Base-by-base conservation (phyloP, 2,329 filamentous ascomycete species). In the Lachnellula suecica region DNA sequence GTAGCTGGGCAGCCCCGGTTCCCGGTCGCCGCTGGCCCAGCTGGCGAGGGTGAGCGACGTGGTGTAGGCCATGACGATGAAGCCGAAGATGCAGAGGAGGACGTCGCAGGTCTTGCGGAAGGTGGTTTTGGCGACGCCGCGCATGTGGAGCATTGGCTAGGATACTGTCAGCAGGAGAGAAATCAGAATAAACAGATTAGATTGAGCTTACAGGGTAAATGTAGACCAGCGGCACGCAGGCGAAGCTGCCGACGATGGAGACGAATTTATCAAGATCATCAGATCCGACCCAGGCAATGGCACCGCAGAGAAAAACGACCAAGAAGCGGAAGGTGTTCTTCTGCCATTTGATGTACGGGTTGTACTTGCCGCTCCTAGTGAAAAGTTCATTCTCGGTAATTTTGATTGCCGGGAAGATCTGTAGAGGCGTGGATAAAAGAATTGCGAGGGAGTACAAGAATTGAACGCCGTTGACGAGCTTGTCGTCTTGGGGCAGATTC, bases 391-490 rank as follows among this genome's bases (percentile, higher is more conserved):
- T 96, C 72, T 96, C 92, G 29, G 90, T 91, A 66, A 99, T 99
- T 67, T 93, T 88, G 65, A 99, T 97, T 40, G 94, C 94, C 0
- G 94, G 94, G 78, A 97, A 99, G 61, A 99, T 92, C 68, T 99
- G 95, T 53, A 99, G 76, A 5, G 94, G 94, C 0, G 94, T 99
- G 31, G 91, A 96, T 10, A 99, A 81, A 50, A 99, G 77, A 63
- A 99, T 99, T n/a, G 94, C 94, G 24, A 95, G 77, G n/a, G 91
- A 96, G 76, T 99, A 99, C 41, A 99, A 82, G 67, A 99, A 91
- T 70, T 99, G 94, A 11, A 99, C 92, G 10, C 83, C 88, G 65
- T 99, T 97, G 75, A 99, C 94, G 60, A 97, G 82, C 67, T 91
- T 95, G 76, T 89, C 88, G 70, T 97, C 91, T 72, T 99, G 94